These are phyloP conservation scores for Biscogniauxia sp. DNA, from an alignment of 2,329 filamentous ascomycete species.

Conservation along the genomic window DNA sequence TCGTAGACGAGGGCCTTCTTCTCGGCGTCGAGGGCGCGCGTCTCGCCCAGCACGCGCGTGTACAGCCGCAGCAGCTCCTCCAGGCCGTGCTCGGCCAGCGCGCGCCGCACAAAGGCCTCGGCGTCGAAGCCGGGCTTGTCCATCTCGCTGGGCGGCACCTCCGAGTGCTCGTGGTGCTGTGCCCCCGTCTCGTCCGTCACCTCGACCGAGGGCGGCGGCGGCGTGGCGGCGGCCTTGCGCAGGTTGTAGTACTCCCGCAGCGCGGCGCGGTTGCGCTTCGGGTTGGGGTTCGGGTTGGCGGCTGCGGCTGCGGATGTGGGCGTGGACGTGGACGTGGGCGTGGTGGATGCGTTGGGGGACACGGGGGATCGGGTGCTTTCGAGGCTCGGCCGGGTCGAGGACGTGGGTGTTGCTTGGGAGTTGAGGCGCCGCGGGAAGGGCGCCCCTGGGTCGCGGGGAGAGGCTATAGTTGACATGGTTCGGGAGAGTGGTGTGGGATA, in stretches of 20 bases:
- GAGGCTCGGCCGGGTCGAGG: constrained; percentile 72
- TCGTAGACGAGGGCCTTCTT: constrained; percentile 97
- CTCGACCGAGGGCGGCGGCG: constrained; percentile 39
- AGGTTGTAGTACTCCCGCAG: constrained; percentile 95
- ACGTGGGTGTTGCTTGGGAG: constrained; percentile 62
- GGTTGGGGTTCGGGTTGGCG: constrained; percentile 29
- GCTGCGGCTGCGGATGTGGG: constrained; percentile 13
- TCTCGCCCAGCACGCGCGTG: constrained; percentile 72
- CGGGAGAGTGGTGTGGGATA: too few relatives aligned
- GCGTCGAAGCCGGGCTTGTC: constrained; percentile 73
- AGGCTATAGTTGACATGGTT: constrained; percentile 64
- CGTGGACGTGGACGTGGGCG: constrained; percentile 9
- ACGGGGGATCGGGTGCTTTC: constrained; percentile 62
- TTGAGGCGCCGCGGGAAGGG: constrained; percentile 56
- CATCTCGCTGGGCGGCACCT: constrained; percentile 67
- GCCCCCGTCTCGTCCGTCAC: constrained; percentile 40
- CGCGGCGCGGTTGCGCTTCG: constrained; percentile 73
- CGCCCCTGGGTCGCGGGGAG: constrained; percentile 58
- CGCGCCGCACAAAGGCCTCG: constrained; percentile 61
- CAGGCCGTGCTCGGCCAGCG: constrained; percentile 62
- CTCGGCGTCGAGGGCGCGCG: constrained; percentile 87
- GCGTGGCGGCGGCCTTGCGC: constrained; percentile 43
- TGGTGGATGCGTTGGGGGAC: constrained; percentile 46
- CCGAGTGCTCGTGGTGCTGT: constrained; percentile 42
- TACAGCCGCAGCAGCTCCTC: constrained; percentile 70